Evolutionary conservation across 306 rosid genomes (phyloP).

Genomic region (Fragaria vesca): DNA sequence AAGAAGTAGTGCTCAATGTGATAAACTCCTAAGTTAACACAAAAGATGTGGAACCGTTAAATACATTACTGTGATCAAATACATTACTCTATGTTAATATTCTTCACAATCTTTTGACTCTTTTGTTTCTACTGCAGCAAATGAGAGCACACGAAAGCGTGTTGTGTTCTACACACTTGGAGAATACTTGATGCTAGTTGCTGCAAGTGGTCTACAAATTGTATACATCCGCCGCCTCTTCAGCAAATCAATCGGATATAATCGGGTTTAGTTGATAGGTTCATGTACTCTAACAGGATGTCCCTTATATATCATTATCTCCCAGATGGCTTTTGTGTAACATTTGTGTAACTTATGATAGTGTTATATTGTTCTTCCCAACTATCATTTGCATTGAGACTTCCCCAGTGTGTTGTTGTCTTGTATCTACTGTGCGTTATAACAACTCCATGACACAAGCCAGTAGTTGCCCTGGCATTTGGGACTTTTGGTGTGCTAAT

Average conservation of each 20-base stretch:
- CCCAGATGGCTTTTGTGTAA: constrained; percentile 5
- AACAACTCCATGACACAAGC: background rate
- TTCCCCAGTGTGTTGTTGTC: no score
- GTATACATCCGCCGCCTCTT: constrained; percentile 85
- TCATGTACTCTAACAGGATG: constrained; percentile 33
- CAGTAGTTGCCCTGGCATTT: background rate
- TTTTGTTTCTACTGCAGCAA: constrained; percentile 45
- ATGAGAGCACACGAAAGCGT: constrained; percentile 89
- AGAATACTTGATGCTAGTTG: constrained; percentile 76
- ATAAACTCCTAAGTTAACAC: background rate
- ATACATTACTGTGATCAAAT: background rate
- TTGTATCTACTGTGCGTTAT: no score
- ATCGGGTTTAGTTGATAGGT: constrained; percentile 62
- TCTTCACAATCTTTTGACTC: background rate
- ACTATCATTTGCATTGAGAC: no score
- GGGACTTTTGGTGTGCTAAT: background rate
- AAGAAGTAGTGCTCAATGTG: background rate
- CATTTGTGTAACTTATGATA: no score
- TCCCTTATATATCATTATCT: constrained; percentile 24
- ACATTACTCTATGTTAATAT: background rate
- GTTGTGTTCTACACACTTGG: constrained; percentile 75
- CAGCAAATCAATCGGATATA: constrained; percentile 90
- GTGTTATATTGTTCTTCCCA: no score
- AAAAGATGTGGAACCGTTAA: background rate
- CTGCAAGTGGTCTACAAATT: constrained; percentile 69